phyloP scores from a whole-genome alignment of 176 grass and related monocot species.

The Lolium multiflorum region DNA sequence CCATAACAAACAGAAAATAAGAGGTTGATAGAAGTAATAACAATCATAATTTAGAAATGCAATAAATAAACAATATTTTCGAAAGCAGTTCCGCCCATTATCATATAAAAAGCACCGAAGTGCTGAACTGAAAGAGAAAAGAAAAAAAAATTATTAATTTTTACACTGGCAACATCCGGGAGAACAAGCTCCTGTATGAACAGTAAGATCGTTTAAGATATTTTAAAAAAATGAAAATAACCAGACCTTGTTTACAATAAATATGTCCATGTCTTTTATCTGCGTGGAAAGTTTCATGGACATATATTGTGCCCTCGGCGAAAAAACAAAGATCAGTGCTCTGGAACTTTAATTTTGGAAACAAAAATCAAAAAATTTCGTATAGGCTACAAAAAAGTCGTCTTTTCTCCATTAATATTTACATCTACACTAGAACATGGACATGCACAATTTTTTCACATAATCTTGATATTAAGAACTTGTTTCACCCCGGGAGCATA shows the following conservation, averaged over 20 bases:
- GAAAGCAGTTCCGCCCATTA: slow-evolving; percentile 8
- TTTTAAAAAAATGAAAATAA: neutral
- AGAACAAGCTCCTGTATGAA: neutral
- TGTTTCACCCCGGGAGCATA: neutral
- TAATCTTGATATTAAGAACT: neutral
- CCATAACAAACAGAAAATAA: slow-evolving; percentile 12
- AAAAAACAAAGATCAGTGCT: neutral
- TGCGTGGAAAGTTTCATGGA: neutral
- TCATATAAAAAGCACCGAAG: slow-evolving; percentile 26
- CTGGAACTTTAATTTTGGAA: neutral
- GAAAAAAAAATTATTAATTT: slow-evolving; percentile 20
- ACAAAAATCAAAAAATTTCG: neutral
- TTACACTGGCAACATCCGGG: neutral
- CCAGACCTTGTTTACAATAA: neutral
- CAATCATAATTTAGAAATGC: neutral
- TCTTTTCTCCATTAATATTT: neutral
- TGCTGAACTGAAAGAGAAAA: neutral
- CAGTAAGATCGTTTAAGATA: neutral
- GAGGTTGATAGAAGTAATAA: neutral
- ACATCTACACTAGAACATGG: neutral
- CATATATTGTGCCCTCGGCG: neutral
- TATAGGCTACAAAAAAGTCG: neutral
- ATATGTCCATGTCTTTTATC: neutral
- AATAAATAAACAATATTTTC: slow-evolving; percentile 8
- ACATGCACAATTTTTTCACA: neutral